Conservation (phyloP, 176 grass and related monocot species). For the Tuctoria greenei region DNA sequence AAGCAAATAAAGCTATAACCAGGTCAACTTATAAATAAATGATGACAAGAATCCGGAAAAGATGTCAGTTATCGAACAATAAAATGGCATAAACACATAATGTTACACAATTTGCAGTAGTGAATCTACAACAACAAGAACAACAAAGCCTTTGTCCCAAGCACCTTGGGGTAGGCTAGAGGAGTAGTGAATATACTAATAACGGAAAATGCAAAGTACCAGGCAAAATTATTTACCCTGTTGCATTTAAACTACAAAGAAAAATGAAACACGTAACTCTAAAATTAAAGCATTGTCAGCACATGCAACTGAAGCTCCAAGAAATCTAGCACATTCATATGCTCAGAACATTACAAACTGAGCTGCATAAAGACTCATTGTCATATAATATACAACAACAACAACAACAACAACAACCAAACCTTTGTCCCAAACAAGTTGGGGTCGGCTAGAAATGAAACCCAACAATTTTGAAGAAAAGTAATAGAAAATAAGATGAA, state of each 20-base stretch:
- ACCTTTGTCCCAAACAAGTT: too few species aligned
- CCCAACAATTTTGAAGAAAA: too few species aligned
- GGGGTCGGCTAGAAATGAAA: too few species aligned
- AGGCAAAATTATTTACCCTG: background rate
- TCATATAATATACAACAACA: too few species aligned
- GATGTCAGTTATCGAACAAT: background rate
- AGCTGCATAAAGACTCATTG: background rate
- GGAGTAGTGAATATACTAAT: too few species aligned
- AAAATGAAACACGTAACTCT: background rate
- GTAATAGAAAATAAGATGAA: too few species aligned
- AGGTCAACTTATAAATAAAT: conserved; percentile 14
- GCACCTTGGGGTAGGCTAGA: too few species aligned
- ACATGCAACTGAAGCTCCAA: conserved; percentile 4
- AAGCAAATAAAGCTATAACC: background rate
- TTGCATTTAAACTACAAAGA: conserved; percentile 29
- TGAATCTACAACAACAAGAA: too few species aligned
- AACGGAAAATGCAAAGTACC: background rate
- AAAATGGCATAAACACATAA: background rate
- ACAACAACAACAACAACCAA: too few species aligned
- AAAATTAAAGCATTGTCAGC: background rate
- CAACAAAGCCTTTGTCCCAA: too few species aligned
- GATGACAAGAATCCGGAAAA: background rate
- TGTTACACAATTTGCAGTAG: background rate
- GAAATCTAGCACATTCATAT: conserved; percentile 6
- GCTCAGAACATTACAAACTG: background rate